These are phyloP conservation scores for Globisporangium canariense DNA, from an alignment of 352 stramenopile species.

Conservation along the genomic window DNA sequence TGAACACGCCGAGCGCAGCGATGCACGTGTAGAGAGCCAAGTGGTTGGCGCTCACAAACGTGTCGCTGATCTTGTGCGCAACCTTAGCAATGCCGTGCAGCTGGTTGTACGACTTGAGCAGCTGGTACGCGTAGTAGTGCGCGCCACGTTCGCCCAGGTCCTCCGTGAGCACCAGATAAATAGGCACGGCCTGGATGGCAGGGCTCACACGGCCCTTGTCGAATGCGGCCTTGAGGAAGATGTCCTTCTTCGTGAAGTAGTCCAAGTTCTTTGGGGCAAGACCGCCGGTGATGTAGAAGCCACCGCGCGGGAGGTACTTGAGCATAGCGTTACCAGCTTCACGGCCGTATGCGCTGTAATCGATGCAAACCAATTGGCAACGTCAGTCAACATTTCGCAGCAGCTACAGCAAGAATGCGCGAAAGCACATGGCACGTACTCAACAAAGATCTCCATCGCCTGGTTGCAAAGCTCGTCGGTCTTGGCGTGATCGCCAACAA, in stretches of 20 bases:
- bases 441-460: constrained; percentile 94
- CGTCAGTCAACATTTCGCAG: background rate
- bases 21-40: constrained; percentile 43
- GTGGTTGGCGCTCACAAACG: constrained; percentile 36
- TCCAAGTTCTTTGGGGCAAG: constrained; percentile 96
- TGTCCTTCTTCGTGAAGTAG: constrained; percentile 84
- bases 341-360: constrained; percentile 86
- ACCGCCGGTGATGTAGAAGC: constrained; percentile 96
- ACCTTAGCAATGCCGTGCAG: constrained; percentile 33
- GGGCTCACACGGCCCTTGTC: constrained; percentile 88
- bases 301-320: constrained; percentile 95
- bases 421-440: constrained; percentile 35
- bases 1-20: constrained; percentile 31
- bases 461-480: constrained; percentile 77
- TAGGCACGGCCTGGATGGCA: constrained; percentile 66
- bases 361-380: constrained; percentile 7
- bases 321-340: constrained; percentile 93
- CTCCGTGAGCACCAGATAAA: constrained; percentile 91
- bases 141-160: constrained; percentile 88
- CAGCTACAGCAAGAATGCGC: background rate
- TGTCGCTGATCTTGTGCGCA: constrained; percentile 26
- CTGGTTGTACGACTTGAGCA: constrained; percentile 62
- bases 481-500: constrained; percentile 89
- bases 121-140: constrained; percentile 85
- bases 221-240: constrained; percentile 82